These are phyloP conservation scores for Cyamopsis tetragonoloba DNA, from an alignment of 306 rosid genomes.

Conservation along the genomic window DNA sequence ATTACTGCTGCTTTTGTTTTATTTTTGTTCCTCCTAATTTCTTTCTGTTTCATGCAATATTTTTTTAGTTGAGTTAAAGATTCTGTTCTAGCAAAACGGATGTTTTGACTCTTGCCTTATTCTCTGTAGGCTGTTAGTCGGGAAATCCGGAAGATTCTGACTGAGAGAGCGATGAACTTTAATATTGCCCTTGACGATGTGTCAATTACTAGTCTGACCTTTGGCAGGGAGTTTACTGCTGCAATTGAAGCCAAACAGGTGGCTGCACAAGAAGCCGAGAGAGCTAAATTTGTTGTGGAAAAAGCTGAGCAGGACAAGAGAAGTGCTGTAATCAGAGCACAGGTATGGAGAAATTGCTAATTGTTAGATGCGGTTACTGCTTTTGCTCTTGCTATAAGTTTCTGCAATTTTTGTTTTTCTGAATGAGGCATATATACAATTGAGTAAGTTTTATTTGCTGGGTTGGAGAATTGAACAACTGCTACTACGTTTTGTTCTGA, in stretches of 20 bases:
- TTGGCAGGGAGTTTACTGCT: constrained; percentile 81
- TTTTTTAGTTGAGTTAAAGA: constrained; percentile 10
- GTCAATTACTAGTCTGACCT: constrained; percentile 70
- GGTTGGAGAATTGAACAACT: constrained; percentile 4
- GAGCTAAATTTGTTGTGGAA: constrained; percentile 88
- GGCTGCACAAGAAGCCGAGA: constrained; percentile 96
- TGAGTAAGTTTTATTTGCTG: neutral
- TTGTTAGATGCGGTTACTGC: neutral
- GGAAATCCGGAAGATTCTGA: constrained; percentile 74
- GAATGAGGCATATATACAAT: neutral
- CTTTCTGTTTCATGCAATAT: neutral
- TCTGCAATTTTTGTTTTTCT: constrained; percentile 1
- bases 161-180: constrained; percentile 82
- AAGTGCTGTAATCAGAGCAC: constrained; percentile 83
- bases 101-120: neutral
- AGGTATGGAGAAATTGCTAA: constrained; percentile 45
- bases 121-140: constrained; percentile 73
- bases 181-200: constrained; percentile 87
- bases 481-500: neutral
- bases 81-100: neutral
- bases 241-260: constrained; percentile 98
- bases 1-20: neutral
- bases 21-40: neutral
- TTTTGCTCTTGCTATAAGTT: neutral
- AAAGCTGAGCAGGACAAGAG: constrained; percentile 91